Base-by-base conservation (phyloP, 305 asterid genomes). In the Fraxinus baroniana region DNA sequence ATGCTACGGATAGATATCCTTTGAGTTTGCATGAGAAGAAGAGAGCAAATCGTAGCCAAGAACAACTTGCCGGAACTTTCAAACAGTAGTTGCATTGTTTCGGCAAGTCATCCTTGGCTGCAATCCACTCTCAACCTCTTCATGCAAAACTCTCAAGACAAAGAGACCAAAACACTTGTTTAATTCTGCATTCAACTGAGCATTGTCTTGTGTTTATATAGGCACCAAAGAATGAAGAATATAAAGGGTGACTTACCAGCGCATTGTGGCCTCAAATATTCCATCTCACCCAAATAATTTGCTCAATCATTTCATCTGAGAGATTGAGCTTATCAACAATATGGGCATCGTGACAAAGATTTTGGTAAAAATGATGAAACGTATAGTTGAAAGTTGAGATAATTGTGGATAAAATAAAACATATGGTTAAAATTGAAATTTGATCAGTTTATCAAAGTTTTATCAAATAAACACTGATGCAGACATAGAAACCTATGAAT, bases 91-190 rank as follows among this genome's bases (percentile, higher is more conserved):
- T 26, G 24, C 7, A 0, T 0, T 4, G 9, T 4, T 39, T 79
- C 88, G 90, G 91, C 91, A 84, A 89, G 90, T 84, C 89, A 87
- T 89, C 89, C 89, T 89, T 89, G 90, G 91, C 91, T 89, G 86
- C 86, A 87, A 71, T 57, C 79, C 74, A 77, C 81, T 87, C 89
- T 82, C 90, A 37, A 73, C 89, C 70, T 62, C 86, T 81, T 78
- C 91, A 89, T 87, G 89, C 84, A 78, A 89, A 82, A 71, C 87
- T 81, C 36, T 78, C 83, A 80, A 85, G 17, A 66, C 35, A n/a
- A 66, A 37, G 33, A 80, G 13, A 24, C 10, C 12, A 57, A 55
- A 4, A 36, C 2, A 78, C 28, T 66, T 3, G 15, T 8, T 32
- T 24, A 66, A 66, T 24, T 26, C 36, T 66, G 26, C n/a, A 66